Conservation (phyloP, 129 eudicot species). For the Helianthus tuberosus region DNA sequence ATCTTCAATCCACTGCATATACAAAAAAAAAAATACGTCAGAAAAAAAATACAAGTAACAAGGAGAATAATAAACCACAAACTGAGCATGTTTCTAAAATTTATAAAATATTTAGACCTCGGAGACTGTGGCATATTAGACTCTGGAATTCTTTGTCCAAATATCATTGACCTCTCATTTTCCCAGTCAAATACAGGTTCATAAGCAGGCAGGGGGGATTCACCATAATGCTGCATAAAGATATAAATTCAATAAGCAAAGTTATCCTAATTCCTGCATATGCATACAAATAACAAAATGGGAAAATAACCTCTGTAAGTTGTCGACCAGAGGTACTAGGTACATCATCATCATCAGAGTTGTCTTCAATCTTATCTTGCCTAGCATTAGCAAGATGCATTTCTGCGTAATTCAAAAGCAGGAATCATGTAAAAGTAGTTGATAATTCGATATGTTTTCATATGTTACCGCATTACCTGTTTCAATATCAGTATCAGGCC, state of each 20-base stretch:
- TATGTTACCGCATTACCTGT: slow-evolving; percentile 58
- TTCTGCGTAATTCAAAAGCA: slow-evolving; percentile 52
- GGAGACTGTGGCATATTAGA: slow-evolving; percentile 66
- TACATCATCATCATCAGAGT: slow-evolving; percentile 70
- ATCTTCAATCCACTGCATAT: slow-evolving; percentile 82
- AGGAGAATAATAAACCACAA: slow-evolving; percentile 10
- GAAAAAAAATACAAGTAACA: slow-evolving; percentile 1
- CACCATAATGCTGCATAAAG: slow-evolving; percentile 80
- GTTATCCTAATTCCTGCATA: slow-evolving; percentile 12
- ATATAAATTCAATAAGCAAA: slow-evolving; percentile 3
- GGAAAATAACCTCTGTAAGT: slow-evolving; percentile 44
- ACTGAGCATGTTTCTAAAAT: background rate
- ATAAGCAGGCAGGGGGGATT: slow-evolving; percentile 92
- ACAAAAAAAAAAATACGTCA: slow-evolving; percentile 5
- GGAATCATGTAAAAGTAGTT: slow-evolving; percentile 8
- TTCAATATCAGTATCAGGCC: slow-evolving; percentile 97
- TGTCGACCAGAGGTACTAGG: slow-evolving; percentile 93
- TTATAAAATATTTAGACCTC: slow-evolving; percentile 48
- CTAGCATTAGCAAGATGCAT: slow-evolving; percentile 89
- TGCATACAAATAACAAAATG: slow-evolving; percentile 17
- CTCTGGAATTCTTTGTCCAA: slow-evolving; percentile 93
- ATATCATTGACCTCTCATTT: slow-evolving; percentile 88
- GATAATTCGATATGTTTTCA: background rate
- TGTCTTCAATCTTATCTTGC: slow-evolving; percentile 64
- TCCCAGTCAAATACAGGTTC: slow-evolving; percentile 99